These are phyloP conservation scores for Salix arbutifolia DNA, from an alignment of 345 rosid species.

Conservation along the genomic window DNA sequence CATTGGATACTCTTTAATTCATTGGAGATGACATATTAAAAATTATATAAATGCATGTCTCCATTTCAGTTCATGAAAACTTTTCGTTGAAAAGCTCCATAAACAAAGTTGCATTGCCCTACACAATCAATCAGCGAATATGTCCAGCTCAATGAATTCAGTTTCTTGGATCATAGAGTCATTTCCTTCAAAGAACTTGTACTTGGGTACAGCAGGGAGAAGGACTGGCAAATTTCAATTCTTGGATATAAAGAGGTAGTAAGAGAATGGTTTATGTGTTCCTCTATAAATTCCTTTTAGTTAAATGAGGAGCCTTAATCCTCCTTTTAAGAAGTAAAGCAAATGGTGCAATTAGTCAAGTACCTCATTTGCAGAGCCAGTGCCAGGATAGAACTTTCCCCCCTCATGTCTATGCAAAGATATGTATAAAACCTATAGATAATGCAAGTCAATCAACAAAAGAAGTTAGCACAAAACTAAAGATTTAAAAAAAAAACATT, in stretches of 20 bases:
- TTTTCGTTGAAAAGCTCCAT: not conserved
- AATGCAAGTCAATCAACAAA: not conserved
- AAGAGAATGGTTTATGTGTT: too few relatives aligned
- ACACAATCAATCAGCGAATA: not conserved
- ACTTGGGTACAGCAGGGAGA: not conserved
- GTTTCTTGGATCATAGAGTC: not conserved
- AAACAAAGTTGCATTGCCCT: not conserved
- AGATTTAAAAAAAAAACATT: not conserved
- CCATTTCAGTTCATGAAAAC: not conserved
- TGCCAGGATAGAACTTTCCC: constrained; percentile 87
- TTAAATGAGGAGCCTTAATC: not conserved
- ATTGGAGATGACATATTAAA: not conserved
- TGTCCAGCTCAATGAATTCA: not conserved
- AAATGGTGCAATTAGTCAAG: not conserved
- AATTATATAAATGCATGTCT: not conserved
- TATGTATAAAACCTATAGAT: constrained; percentile 70
- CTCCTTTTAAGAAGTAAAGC: not conserved
- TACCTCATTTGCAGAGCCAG: constrained; percentile 90
- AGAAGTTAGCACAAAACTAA: not conserved
- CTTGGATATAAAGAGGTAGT: too few relatives aligned
- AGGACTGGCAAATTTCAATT: not conserved
- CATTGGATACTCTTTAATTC: not conserved
- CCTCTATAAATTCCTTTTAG: not conserved
- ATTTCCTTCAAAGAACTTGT: not conserved
- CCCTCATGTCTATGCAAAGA: constrained; percentile 95